phyloP scores from a whole-genome alignment of 2,329 filamentous ascomycete genomes.

The Xylaria sp. region DNA sequence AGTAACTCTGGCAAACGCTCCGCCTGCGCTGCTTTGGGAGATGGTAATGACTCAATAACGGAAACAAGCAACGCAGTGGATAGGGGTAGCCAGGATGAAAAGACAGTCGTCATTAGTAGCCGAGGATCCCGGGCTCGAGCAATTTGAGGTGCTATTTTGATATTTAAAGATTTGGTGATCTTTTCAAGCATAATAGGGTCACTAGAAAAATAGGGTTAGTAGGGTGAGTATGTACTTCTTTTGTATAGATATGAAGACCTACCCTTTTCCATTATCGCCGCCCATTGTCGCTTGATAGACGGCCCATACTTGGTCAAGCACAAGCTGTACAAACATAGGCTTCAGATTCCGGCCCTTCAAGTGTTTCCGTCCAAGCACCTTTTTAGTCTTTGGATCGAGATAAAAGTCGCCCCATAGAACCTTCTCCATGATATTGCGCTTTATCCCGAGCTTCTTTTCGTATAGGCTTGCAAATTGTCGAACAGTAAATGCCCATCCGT shows the following conservation, averaged over 20 bases:
- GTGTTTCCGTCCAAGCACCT: constrained; percentile 89
- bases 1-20: constrained; percentile 82
- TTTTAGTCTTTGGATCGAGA: constrained; percentile 95
- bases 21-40: constrained; percentile 81
- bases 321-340: constrained; percentile 96
- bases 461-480: constrained; percentile 93
- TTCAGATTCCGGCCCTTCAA: constrained; percentile 91
- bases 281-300: constrained; percentile 92
- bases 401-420: constrained; percentile 98
- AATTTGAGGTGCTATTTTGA: constrained; percentile 86
- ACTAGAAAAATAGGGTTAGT: constrained; percentile 53
- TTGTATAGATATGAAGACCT: constrained; percentile 47
- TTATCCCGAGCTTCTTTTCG: constrained; percentile 97
- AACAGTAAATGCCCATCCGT: constrained; percentile 99
- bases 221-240: constrained; percentile 12
- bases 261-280: constrained; percentile 83
- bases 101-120: constrained; percentile 85
- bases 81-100: constrained; percentile 88
- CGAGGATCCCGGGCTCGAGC: constrained; percentile 84
- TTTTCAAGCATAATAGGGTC: constrained; percentile 87
- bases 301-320: constrained; percentile 95
- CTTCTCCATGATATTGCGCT: constrained; percentile 86
- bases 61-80: constrained; percentile 94
- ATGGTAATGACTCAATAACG: constrained; percentile 90
- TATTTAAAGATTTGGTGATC: constrained; percentile 89